Evolutionary conservation across 148 eudicot species (phyloP), one percentile per base, ranked within the genome.

Genomic region (Rhododendron ferrugineum): DNA sequence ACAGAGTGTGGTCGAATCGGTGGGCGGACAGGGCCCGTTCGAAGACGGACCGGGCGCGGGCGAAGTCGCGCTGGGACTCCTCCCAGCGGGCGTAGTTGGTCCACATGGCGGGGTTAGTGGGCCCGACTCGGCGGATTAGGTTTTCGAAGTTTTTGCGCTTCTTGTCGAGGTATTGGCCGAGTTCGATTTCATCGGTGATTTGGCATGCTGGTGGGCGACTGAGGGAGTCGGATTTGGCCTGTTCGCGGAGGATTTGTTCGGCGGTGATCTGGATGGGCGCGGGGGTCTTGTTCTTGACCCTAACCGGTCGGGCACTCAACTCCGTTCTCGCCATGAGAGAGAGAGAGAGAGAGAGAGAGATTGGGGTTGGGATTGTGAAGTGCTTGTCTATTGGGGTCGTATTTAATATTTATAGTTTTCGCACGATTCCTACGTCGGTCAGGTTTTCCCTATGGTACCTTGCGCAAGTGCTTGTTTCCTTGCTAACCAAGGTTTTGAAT

Each of bases 81-180:
- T 95, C 98, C 99, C 98, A 96, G 79, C 92, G 88, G 9, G 98
- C 99, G 87, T 96, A 96, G 86, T 93, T 93, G 20, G 93, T 90
- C 97, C 97, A 96, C 14, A 90, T 94, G 46, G 92, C 82, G 7
- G 88, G 15, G 37, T 28, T 89, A 81, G 93, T 89, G 81, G 93
- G 92, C 40, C 98, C 82, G 1, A 87, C 93, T 37, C 95, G 87
- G 26, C 95, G 86, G 6, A 95, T 93, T 30, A 95, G 83, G 87
- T 90, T 95, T 82, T 96, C 99, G 83, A 82, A 95, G 70, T 91
- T 94, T 85, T 94, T 95, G 18, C 98, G 91, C 62, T 96, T 96
- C 8, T 95, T 89, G n/a, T 92, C 90, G n/a, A 98, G 92, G 47
- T 96, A 94, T 3, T 94, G 97, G 3, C 87, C 92, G 54, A 96